phyloP scores from a whole-genome alignment of 306 rosid species.

The Calophaca sinica region DNA sequence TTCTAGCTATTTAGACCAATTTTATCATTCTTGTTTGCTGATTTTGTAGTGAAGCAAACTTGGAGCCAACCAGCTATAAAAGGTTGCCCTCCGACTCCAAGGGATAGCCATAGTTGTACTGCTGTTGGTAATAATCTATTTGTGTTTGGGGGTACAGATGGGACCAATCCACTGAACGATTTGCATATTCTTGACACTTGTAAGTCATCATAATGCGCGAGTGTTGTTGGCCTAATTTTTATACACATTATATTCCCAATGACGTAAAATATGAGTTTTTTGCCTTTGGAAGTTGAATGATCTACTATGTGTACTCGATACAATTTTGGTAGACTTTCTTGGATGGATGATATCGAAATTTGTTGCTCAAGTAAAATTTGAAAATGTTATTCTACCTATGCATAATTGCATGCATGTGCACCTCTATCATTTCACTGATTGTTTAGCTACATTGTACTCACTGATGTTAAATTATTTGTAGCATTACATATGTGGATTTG shows the following conservation, averaged over 20 bases:
- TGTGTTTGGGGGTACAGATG: slow-evolving; percentile 95
- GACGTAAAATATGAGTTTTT: too few relatives aligned
- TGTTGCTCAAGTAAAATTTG: neutral
- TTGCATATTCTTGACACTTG: slow-evolving; percentile 76
- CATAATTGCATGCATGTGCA: neutral
- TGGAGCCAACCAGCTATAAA: slow-evolving; percentile 76
- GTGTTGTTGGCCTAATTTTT: too few relatives aligned
- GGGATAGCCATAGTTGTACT: slow-evolving; percentile 89
- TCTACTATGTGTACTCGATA: neutral
- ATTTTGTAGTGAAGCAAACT: slow-evolving; percentile 69
- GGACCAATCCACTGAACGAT: slow-evolving; percentile 73
- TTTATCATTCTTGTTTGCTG: slow-evolving; percentile 46
- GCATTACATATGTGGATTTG: slow-evolving; percentile 75
- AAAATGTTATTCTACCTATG: slow-evolving; percentile 30
- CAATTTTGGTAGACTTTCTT: slow-evolving; percentile 12
- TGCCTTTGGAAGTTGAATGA: slow-evolving; percentile 16
- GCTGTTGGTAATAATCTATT: slow-evolving; percentile 75
- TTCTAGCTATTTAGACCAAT: neutral
- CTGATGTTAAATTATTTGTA: slow-evolving; percentile 47
- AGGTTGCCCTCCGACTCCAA: slow-evolving; percentile 74
- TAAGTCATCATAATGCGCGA: too few relatives aligned
- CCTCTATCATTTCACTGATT: too few relatives aligned
- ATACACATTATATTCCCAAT: too few relatives aligned
- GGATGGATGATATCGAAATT: neutral
- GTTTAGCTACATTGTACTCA: too few relatives aligned